Evolutionary conservation across 1,284 basidiomycete genomes (phyloP).

Genomic region (Leccinum proliferum): DNA sequence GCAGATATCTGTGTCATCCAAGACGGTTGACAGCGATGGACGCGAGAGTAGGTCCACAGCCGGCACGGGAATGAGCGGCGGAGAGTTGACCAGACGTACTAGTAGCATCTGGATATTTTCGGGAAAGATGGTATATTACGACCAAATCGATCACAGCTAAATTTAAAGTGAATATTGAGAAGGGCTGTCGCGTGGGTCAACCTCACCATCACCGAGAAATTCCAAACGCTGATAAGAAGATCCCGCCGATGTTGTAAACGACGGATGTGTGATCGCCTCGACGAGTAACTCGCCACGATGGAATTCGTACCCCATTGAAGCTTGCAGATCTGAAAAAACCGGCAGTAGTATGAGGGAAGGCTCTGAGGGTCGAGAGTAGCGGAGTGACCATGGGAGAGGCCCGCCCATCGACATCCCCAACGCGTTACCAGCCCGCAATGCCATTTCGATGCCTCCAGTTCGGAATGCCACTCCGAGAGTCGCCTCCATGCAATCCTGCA

Average conservation of each 20-base stretch:
- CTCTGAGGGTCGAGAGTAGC: conserved; percentile 38
- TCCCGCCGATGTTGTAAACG: conserved; percentile 50
- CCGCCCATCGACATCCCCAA: conserved; percentile 73
- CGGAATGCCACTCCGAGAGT: conserved; percentile 69
- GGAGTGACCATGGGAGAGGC: conserved; percentile 50
- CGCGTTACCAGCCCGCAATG: conserved; percentile 56
- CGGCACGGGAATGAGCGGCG: conserved; percentile 60
- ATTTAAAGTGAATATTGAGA: conserved; percentile 12
- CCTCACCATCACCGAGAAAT: conserved; percentile 79
- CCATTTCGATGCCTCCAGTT: conserved; percentile 63
- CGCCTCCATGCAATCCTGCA: conserved; percentile 86
- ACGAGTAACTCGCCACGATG: conserved; percentile 54
- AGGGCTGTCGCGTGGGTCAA: background rate
- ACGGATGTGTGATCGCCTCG: conserved; percentile 80
- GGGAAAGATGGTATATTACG: conserved; percentile 66
- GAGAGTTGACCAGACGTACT: conserved; percentile 64
- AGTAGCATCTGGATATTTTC: conserved; percentile 59
- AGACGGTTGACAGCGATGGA: conserved; percentile 62
- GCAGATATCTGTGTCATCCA: conserved; percentile 61
- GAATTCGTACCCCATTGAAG: conserved; percentile 66
- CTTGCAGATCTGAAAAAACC: conserved; percentile 55
- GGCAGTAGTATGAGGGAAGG: conserved; percentile 35
- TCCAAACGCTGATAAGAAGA: conserved; percentile 80
- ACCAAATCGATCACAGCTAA: conserved; percentile 74
- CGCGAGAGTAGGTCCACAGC: conserved; percentile 72